Percentiles rank a stretch among this genome's conserved stretches.
These are phyloP conservation scores for Apophysomyces elegans DNA, from an alignment of 371 early-diverging fungal species.

Conservation along the genomic window DNA sequence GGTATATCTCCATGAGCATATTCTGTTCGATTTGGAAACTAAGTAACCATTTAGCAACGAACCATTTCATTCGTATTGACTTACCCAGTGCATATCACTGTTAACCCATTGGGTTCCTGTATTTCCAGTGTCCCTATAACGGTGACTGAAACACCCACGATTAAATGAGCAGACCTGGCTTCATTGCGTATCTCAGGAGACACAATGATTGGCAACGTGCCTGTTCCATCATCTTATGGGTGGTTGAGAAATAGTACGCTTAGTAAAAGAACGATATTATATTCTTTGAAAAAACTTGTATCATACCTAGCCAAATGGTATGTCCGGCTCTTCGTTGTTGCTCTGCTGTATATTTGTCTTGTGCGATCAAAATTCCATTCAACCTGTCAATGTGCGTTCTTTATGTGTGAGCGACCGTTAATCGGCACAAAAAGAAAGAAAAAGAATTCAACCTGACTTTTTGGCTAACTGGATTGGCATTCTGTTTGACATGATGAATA, in stretches of 20 bases:
- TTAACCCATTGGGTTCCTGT: conserved; percentile 4
- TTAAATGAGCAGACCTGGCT: conserved; percentile 10
- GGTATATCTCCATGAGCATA: conserved; percentile 20
- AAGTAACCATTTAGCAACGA: background rate
- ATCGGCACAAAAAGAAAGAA: background rate
- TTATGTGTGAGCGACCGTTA: background rate
- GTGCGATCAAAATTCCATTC: conserved; percentile 7
- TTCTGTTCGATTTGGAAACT: conserved; percentile 24
- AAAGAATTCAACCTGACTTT: background rate
- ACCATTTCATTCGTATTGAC: background rate
- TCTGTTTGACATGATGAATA: background rate
- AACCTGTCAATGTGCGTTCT: background rate
- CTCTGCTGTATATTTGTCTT: background rate
- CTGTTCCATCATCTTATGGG: conserved; percentile 28
- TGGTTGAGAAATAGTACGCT: background rate
- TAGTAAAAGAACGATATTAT: background rate
- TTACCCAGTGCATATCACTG: conserved; percentile 16
- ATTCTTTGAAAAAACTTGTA: background rate
- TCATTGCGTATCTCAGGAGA: conserved; percentile 16
- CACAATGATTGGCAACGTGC: conserved; percentile 17
- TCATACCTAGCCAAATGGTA: conserved; percentile 2
- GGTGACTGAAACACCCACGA: conserved; percentile 14
- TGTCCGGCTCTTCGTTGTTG: background rate
- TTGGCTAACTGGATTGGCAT: background rate
- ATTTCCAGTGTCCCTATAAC: conserved; percentile 16